Evolutionary conservation across 176 grass and related monocot species (phyloP).

Genomic region (Panicum miliaceum): DNA sequence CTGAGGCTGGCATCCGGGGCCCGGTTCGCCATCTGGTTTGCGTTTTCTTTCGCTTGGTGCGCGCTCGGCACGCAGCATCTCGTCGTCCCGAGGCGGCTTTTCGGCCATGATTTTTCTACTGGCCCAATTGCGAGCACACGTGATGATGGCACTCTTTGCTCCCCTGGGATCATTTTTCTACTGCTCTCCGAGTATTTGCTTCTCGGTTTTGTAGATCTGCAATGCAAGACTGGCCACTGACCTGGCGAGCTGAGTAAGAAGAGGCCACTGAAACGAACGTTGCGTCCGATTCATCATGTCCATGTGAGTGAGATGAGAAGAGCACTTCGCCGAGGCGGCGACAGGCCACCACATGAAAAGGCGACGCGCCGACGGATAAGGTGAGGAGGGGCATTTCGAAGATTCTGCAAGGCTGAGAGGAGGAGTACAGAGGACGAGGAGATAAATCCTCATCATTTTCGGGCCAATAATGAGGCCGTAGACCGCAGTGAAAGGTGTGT

Average conservation of each 20-base stretch:
- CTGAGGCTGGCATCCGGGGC: neutral
- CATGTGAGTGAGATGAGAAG: neutral
- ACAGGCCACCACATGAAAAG: neutral
- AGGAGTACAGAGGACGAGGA: neutral
- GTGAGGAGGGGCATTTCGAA: neutral
- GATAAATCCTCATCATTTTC: too few species aligned
- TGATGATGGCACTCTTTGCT: neutral
- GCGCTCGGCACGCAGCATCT: neutral
- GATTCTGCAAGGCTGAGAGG: neutral
- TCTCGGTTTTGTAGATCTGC: neutral
- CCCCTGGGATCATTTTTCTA: neutral
- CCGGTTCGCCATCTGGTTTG: neutral
- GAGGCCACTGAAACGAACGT: neutral
- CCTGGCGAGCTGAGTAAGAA: neutral
- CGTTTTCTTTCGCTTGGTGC: neutral
- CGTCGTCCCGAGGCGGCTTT: neutral
- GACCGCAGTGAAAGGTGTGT: neutral
- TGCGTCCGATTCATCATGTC: neutral
- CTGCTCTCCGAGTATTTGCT: neutral
- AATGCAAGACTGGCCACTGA: neutral
- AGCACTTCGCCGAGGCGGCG: neutral
- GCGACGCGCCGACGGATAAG: slow-evolving; percentile 30
- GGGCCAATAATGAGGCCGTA: neutral
- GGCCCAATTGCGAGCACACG: neutral
- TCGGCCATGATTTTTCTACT: neutral